Base-by-base conservation (phyloP, 345 rosid species). In the Eucalyptus tenuipes region DNA sequence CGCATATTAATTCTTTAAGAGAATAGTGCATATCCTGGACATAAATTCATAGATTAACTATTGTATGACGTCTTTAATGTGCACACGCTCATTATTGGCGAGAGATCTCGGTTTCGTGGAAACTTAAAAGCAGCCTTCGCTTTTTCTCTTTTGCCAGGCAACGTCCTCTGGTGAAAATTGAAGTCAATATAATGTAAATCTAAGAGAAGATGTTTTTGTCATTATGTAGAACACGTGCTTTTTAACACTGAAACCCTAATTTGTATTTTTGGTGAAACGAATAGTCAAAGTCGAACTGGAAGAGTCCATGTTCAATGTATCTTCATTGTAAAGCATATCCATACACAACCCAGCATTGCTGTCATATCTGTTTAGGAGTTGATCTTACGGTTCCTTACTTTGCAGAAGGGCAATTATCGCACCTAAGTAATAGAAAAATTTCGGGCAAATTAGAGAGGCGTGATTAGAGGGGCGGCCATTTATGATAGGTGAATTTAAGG, bases 391-490 rank as follows among this genome's bases (percentile, higher is more conserved):
- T 64, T 64, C 18, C 37, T 64, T 14, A 64, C 9, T 13, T 64
- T n/a, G 75, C 2, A 5, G 40, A 7, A n/a, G 75, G 18, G 10
- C 75, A 7, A 64, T n/a, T n/a, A 64, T 64, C 75, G 0, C 75
- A 7, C 20, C 37, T n/a, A 64, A 64, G 37, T 64, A n/a, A 61
- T 13, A 52, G 7, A 61, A 61, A 14, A 64, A 4, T 4, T n/a
- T n/a, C 10, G 5, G 40, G 10, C 20, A 64, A 64, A n/a, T n/a
- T n/a, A n/a, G 18, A n/a, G 75, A 64, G 37, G 75, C 3, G 3
- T 64, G 20, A n/a, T 5, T 1, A 3, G 16, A 61, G 31, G 33
- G 68, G 0, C 10, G 10, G 1, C 33, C 2, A 15, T 5, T 64
- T 64, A 8, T 64, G 4, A 33, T 33, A 13, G 10, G 37, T 0